Base-by-base conservation (phyloP, 805 yeast species). In the Maudiozyma turicensis region DNA sequence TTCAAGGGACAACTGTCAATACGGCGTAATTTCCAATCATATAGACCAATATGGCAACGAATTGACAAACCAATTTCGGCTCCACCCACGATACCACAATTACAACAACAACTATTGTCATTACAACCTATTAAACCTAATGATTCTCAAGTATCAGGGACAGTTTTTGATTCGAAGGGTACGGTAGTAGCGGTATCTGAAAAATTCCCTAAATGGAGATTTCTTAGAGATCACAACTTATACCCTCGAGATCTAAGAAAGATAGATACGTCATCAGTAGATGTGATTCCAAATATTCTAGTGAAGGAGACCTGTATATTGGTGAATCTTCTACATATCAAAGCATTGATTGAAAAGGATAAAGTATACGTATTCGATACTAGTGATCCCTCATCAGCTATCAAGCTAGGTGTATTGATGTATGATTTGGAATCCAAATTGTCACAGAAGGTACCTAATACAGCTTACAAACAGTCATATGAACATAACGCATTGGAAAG, bases 201-300 rank as follows among this genome's bases (percentile, higher is more conserved):
- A 50, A 83, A 81, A 58, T 87, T 83, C 61, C 88, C 89, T 45
- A 84, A 86, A 64, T 78, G 86, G 67, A 75, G 79, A 50, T 83
- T 93, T 55, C 68, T 93, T 10, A 76, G 80, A 48, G 81, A 84
- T 43, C 84, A 88, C 64, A 78, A 81, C 28, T 64, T 90, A 30
- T 87, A 82, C 54, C 95, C 97, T 1, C 72, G 97, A 67, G 97
- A 90, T 64, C 69, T 90, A 53, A 68, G 97, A 32, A 89, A 86
- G 60, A 83, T 90, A 47, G 96, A 61, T 67, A 76, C 73, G 50
- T 84, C 86, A 34, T 74, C 82, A 29, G 73, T 84, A 48, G 95
- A 88, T 65, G 86, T 91, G 20, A 90, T 90, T 3, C 99, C 99
- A 0, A 80, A 88, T 15, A 84, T 93, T 43, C 81, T 90, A 51